Base-by-base conservation (phyloP, 345 rosid genomes). In the Turritis glabra region DNA sequence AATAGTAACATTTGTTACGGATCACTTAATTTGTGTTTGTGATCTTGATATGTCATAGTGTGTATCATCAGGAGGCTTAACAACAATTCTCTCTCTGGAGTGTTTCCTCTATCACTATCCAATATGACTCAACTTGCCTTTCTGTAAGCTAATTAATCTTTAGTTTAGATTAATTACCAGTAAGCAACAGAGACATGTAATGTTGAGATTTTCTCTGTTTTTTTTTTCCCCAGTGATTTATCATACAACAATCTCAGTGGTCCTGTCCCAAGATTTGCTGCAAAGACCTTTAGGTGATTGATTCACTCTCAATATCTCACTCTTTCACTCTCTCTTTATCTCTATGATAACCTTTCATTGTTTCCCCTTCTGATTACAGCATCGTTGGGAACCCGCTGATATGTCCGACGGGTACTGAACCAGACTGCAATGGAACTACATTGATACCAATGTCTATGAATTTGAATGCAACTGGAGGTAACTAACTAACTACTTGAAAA, bases 371-470 rank as follows among this genome's bases (percentile, higher is more conserved):
- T 64, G 38, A 40, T 68, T 80, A 81, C 90, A 95, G 99, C 82
- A 87, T 95, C 47, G 83, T 80, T 47, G 99, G 99, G 43, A 95
- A 95, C 82, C 97, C 97, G 32, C 82, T 78, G 77, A 87, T 92
- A 72, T 95, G 99, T 60, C 84, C 94, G 3, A 92, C 92, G 3
- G 97, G 99, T 52, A 82, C 89, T 25, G 97, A 95, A 79, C 97
- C 94, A 47, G 96, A 90, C 48, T 95, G 99, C 83, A 79, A 78
- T 53, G 97, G 99, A 67, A 81, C 88, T 50, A 80, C 83, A 59
- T 75, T 90, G 50, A 95, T 92, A 81, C 97, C 99, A 29, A 90
- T 95, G 96, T 95, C 99, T 74, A 95, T 92, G 99, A 89, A 86
- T 84, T 84, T 95, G 84, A 95, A 89, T 67, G 75, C 55, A 81